A percentile compares a stretch with the other conserved stretches of the same genome.
Evolutionary conservation across 768 basidiomycete genomes (phyloP).

Genomic region (Pholiota microspora): DNA sequence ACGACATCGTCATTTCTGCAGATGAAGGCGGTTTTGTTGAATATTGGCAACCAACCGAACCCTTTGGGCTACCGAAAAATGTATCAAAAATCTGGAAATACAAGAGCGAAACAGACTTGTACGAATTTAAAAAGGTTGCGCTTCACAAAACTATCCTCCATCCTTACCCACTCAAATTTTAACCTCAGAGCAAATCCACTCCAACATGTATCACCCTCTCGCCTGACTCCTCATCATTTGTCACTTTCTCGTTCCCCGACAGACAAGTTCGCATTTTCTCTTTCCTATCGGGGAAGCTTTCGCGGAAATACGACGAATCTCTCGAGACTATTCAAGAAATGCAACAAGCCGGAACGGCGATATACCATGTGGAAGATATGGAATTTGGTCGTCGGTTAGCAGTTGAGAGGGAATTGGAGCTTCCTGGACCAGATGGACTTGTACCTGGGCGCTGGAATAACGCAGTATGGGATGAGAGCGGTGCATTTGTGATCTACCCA

Average conservation of each 20-base stretch:
- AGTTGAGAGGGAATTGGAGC: constrained; percentile 86
- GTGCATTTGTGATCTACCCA: constrained; percentile 91
- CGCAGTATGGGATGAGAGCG: constrained; percentile 97
- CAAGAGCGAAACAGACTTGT: constrained; percentile 90
- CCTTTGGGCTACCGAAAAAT: constrained; percentile 80
- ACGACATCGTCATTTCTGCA: constrained; percentile 89
- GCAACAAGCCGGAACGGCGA: constrained; percentile 96
- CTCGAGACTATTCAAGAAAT: constrained; percentile 93
- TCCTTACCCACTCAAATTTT: background rate
- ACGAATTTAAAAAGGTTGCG: constrained; percentile 95
- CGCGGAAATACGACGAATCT: constrained; percentile 93
- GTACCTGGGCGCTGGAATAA: constrained; percentile 80
- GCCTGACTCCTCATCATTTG: constrained; percentile 85
- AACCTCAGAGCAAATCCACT: constrained; percentile 75
- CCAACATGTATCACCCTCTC: constrained; percentile 93
- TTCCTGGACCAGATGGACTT: constrained; percentile 70
- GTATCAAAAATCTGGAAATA: constrained; percentile 82
- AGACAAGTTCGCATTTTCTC: constrained; percentile 93
- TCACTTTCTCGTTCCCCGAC: constrained; percentile 91
- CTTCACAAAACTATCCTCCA: background rate
- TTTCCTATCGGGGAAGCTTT: constrained; percentile 85
- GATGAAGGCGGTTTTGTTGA: constrained; percentile 95
- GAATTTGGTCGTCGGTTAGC: constrained; percentile 98
- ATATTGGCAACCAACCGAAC: constrained; percentile 92
- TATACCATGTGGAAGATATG: constrained; percentile 96